Percentiles rank a stretch among this genome's conserved stretches.
Conservation (phyloP, 192 early-diverging fungal species). For the Kappamyces sp. region DNA sequence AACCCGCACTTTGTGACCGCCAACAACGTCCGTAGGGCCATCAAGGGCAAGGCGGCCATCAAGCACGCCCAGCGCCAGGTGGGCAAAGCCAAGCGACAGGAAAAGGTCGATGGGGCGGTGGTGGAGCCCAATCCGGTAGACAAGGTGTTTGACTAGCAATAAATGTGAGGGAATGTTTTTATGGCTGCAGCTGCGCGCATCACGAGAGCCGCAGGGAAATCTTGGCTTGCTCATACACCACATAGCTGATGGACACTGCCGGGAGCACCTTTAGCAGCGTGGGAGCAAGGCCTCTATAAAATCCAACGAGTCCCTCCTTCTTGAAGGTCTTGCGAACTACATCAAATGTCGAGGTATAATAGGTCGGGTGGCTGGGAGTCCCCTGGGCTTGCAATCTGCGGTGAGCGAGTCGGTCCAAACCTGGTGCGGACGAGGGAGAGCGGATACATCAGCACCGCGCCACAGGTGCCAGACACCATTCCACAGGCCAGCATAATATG, state of each 20-base stretch:
- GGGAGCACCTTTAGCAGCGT: conserved; percentile 71
- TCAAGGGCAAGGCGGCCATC: conserved; percentile 17
- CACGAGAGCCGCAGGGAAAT: too few relatives aligned
- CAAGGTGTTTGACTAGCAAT: conserved; percentile 24
- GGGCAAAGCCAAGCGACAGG: conserved; percentile 33
- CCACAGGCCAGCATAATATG: conserved; percentile 57
- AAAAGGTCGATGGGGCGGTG: conserved; percentile 41
- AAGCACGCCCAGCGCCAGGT: conserved; percentile 46
- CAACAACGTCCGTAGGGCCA: conserved; percentile 25
- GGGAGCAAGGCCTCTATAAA: conserved; percentile 70
- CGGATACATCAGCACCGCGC: conserved; percentile 69
- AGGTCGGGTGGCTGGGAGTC: conserved; percentile 63
- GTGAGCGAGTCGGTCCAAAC: conserved; percentile 30
- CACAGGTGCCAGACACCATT: conserved; percentile 59
- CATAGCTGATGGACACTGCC: conserved; percentile 57
- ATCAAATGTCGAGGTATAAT: conserved; percentile 57
- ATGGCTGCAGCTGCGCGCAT: background rate
- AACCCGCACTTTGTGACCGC: conserved; percentile 84
- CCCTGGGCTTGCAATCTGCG: conserved; percentile 73
- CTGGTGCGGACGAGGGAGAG: conserved; percentile 63
- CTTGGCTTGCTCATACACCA: conserved; percentile 9
- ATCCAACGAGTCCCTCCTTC: conserved; percentile 58
- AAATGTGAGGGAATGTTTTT: background rate
- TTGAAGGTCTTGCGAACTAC: conserved; percentile 57
- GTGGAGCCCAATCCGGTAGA: conserved; percentile 45